Percentiles rank a stretch among this genome's conserved stretches.
These are phyloP conservation scores for Tolypocladium amazonense DNA, from an alignment of 2,329 filamentous ascomycete genomes.

Conservation along the genomic window DNA sequence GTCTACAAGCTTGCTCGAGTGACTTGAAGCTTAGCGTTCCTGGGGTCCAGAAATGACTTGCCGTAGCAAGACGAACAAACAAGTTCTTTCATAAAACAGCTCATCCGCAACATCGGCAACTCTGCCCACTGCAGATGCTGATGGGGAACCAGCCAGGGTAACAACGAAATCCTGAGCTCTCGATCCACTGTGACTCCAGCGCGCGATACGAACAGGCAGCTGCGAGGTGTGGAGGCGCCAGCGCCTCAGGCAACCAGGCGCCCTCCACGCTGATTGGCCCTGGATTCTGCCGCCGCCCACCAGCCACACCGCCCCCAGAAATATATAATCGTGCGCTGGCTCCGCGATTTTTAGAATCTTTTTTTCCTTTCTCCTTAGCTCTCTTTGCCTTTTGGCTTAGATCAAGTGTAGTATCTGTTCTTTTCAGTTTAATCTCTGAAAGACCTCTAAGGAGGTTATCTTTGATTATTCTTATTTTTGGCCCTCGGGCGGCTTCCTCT, in stretches of 20 bases:
- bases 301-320: slow-evolving; percentile 2
- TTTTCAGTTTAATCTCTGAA: slow-evolving; percentile 97
- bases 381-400: slow-evolving; percentile 58
- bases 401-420: slow-evolving; percentile 96
- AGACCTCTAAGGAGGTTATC: slow-evolving; percentile 61
- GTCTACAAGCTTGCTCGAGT: neutral
- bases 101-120: neutral
- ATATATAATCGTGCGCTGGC: slow-evolving; percentile 13
- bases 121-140: neutral
- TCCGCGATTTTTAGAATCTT: slow-evolving; percentile 4
- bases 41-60: neutral
- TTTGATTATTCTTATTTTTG: slow-evolving; percentile 70
- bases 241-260: neutral
- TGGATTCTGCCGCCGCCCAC: slow-evolving; percentile 2
- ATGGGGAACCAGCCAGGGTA: neutral
- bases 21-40: neutral
- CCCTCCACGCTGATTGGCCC: neutral
- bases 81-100: neutral
- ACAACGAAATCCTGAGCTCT: neutral
- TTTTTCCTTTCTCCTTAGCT: slow-evolving; percentile 27
- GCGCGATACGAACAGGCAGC: neutral
- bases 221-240: neutral
- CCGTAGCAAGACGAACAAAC: neutral
- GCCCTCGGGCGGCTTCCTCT: slow-evolving; percentile 22
- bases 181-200: neutral